Evolutionary conservation across 1,284 basidiomycete species (phyloP), one percentile per base, ranked within the genome.

Genomic region (Grifola frondosa): DNA sequence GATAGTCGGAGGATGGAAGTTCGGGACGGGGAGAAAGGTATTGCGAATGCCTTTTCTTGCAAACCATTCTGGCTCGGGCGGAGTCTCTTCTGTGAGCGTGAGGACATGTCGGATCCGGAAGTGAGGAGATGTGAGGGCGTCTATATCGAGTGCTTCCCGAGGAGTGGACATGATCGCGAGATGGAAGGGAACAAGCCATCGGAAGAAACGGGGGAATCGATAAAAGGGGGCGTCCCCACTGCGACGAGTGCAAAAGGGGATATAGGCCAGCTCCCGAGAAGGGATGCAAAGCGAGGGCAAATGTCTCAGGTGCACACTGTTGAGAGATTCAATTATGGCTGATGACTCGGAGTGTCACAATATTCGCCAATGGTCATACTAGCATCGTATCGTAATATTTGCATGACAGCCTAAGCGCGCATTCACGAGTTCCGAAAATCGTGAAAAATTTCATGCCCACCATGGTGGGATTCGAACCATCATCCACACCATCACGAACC

Each of bases 121-220:
- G 13, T 65, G 56, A 3, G 69, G 61, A 1, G 74, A 74, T 11
- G 67, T 60, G 13, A 81, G 69, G 3, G 66, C 64, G 4, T 58
- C 51, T 37, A 81, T 73, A 54, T 84, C 80, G n/a, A 68, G 64
- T 38, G 69, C 69, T 45, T 63, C 56, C 1, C 75, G 67, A 0
- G 80, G 80, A 0, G 77, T 80, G 0, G 79, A 81, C 75, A 81
- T 80, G 30, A 79, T 67, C 4, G 80, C 79, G 16, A 83, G 50
- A 35, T 75, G 70, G 53, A 71, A 76, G n/a, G 80, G 80, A 25
- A 81, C 64, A 9, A 84, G 65, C 79, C 79, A 82, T 6, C 78
- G 69, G 57, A 82, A 81, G 61, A 77, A 80, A 5, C 79, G 71
- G 23, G 77, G 77, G 4, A 81, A 62, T 46, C 67, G 71, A 49